Evolutionary conservation across 1,139 yeast genomes (phyloP), one percentile per base, ranked within the genome.

Genomic region (Saccharomyces hybrid): DNA sequence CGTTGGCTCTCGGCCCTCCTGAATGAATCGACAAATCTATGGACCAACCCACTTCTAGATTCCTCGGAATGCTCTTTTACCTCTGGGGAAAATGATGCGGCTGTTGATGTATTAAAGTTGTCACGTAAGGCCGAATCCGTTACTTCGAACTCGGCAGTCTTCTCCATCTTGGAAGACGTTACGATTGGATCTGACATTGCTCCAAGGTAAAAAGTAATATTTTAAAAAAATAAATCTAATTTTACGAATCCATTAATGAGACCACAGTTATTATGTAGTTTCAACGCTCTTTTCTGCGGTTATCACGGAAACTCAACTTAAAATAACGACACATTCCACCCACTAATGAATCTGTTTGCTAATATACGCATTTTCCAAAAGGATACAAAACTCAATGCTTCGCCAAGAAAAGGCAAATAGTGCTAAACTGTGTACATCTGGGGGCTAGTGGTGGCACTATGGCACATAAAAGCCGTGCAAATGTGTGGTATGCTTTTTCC

Each of bases 11-110:
- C 56, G 4, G 67, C 65, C 51, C 63, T 58, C 44, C 59, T 60
- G 54, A 65, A 66, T 4, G 69, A 65, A 48, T 64, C 60, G 3
- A 61, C 56, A 53, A 65, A 62, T 32, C 63, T 57, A 11, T 57
- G 55, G 8, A 57, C 55, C 13, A 46, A 41, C 28, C 51, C 46
- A 28, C 29, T 44, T 14, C 44, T 11, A 5, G 44, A 38, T 38
- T 38, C 44, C 25, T 38, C 44, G 6, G 44, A 38, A 16, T 38
- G 44, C 6, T 38, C 44, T 16, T 38, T 38, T 9, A 38, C 44
- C 5, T 38, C 44, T 11, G 23, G 44, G 13, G 25, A 4, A 4
- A 38, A 16, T 16, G 44, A 38, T 4, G 44, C 44, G 6, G 44
- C 6, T 7, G 44, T 38, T 20, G 44, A 38, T 16, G 44, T 20